Percentiles rank a stretch among this genome's conserved stretches.
phyloP scores from a whole-genome alignment of 768 basidiomycete species.

The Calocybe cyanea region DNA sequence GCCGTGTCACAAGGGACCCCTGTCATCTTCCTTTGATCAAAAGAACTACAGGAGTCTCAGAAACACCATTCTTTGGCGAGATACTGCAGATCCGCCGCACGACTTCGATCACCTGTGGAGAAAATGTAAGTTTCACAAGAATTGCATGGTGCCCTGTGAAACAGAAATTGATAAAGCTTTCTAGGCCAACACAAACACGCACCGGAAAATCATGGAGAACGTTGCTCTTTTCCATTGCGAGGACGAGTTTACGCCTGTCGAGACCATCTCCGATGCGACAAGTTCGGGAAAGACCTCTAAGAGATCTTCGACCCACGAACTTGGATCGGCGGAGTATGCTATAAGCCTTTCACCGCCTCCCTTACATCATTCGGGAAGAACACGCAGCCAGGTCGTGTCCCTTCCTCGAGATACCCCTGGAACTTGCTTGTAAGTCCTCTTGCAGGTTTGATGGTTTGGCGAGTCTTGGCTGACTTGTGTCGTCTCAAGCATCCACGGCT shows the following conservation, averaged over 20 bases:
- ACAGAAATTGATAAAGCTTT: not conserved
- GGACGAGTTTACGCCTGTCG: not conserved
- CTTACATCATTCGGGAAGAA: slow-evolving; percentile 14
- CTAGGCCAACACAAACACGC: slow-evolving; percentile 2
- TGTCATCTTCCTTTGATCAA: too few species aligned
- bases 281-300: not conserved
- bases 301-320: not conserved
- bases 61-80: slow-evolving; percentile 6
- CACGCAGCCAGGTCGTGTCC: slow-evolving; percentile 17
- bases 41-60: not conserved
- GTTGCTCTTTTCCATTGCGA: slow-evolving; percentile 12
- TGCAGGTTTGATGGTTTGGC: not conserved
- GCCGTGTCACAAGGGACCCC: too few species aligned
- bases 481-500: slow-evolving; percentile 11
- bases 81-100: slow-evolving; percentile 1
- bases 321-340: slow-evolving; percentile 8
- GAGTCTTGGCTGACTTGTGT: slow-evolving; percentile 3
- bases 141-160: not conserved
- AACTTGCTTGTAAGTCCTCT: slow-evolving; percentile 16
- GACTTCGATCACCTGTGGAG: not conserved
- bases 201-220: slow-evolving; percentile 13
- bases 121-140: slow-evolving; percentile 4
- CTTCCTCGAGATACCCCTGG: slow-evolving; percentile 14
- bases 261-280: not conserved
- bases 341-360: slow-evolving; percentile 15